Evolutionary conservation across 371 early-diverging fungal genomes (phyloP), one percentile per base, ranked within the genome.

Genomic region (Actinomortierella wolfii): DNA sequence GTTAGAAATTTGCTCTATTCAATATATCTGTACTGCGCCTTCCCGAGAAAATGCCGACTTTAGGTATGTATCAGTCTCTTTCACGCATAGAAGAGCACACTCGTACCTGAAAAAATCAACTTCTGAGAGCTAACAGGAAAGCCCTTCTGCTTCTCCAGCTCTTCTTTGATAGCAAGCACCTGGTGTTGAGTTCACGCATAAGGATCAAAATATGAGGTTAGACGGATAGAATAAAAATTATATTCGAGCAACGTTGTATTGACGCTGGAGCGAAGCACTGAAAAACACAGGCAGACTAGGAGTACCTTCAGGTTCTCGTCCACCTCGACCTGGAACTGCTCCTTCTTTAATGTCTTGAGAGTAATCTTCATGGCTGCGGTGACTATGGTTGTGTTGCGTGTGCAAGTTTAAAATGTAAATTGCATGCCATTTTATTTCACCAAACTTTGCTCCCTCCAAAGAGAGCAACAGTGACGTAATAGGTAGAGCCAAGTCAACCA

Each of bases 341-440:
- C 87, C 68, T 97, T 93, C 70, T 92, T 88, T 48, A 97, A 85
- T 42, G 94, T 95, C 76, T 95, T 95, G 59, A 97, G 65, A n/a
- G 92, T 93, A 61, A 97, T 75, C 76, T 89, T 82, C 95, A 92
- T 87, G 78, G 73, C 29, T 59, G n/a, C 56, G 54, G 56, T 21
- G 47, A 17, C 39, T 42, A 18, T 20, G 13, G 46, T n/a, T 40
- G 45, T 44, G 20, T 47, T 52, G 42, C 23, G 47, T 34, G 54
- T 47, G 64, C 40, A 34, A 39, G 51, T 11, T 34, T 34, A 11
- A 34, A 34, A 6, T 34, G 34, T 34, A 34, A 34, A 34, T 34
- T 11, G n/a, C n/a, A n/a, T n/a, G n/a, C 34, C 34, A 34, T 6
- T 34, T 11, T 11, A 4, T 4, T 34, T 11, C 34, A 34, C 11